Percentiles rank a stretch among this genome's conserved stretches.
These are phyloP conservation scores for Xylaria acuta DNA, from an alignment of 495 filamentous ascomycete species.

Conservation along the genomic window DNA sequence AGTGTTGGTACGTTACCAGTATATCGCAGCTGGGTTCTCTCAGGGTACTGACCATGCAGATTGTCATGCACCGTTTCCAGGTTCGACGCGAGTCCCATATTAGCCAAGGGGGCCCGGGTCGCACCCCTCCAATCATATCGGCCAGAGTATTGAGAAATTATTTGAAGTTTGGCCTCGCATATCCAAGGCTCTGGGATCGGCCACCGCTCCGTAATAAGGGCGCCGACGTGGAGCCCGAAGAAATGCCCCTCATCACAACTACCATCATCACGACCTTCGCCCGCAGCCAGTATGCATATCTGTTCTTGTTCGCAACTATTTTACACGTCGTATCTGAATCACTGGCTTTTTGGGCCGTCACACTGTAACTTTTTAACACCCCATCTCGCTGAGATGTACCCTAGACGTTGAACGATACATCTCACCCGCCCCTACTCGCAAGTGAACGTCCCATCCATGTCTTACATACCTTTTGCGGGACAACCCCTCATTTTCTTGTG, in stretches of 20 bases:
- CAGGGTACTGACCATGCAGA: constrained; percentile 22
- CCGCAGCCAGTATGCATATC: constrained; percentile 25
- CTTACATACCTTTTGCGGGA: constrained; percentile 25
- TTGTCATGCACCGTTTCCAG: constrained; percentile 26
- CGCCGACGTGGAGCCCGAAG: constrained; percentile 25
- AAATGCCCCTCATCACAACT: constrained; percentile 25
- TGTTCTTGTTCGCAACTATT: constrained; percentile 18
- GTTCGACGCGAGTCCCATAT: constrained; percentile 15
- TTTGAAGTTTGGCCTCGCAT: constrained; percentile 10
- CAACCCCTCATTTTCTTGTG: constrained; percentile 26
- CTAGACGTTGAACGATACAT: constrained; percentile 10
- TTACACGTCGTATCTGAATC: constrained; percentile 22
- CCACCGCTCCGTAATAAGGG: constrained; percentile 23
- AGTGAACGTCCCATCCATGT: constrained; percentile 17
- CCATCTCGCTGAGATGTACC: background rate
- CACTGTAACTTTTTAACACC: constrained; percentile 14
- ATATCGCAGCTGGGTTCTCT: background rate
- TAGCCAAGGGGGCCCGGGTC: constrained; percentile 16
- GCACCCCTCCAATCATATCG: constrained; percentile 9
- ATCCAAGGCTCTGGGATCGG: constrained; percentile 27
- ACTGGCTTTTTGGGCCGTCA: constrained; percentile 18
- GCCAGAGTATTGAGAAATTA: background rate
- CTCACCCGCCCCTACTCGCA: constrained; percentile 19
- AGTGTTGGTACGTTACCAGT: background rate
- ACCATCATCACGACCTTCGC: constrained; percentile 22